phyloP scores from a whole-genome alignment of 2,329 filamentous ascomycete genomes.

The Exserohilum turcica region DNA sequence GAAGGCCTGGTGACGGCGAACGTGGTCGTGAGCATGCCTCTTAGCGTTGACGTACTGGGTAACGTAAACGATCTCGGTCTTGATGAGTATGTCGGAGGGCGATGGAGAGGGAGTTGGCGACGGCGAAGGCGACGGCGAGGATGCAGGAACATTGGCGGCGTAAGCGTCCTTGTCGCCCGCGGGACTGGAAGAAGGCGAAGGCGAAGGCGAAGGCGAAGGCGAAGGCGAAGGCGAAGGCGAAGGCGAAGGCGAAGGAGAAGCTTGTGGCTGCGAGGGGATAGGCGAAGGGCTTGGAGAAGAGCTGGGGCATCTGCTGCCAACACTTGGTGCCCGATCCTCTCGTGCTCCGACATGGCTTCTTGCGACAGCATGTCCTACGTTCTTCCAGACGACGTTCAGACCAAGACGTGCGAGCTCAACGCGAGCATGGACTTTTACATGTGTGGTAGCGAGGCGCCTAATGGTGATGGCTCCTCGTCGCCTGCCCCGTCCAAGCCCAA shows the following conservation, averaged over 20 bases:
- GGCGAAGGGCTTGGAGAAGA: constrained; percentile 5
- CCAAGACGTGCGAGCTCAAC: constrained; percentile 37
- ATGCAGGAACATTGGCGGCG: constrained; percentile 34
- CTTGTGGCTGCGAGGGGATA: constrained; percentile 1
- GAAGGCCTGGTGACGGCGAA: constrained; percentile 40
- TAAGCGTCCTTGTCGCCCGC: constrained; percentile 12
- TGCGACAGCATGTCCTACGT: constrained; percentile 43
- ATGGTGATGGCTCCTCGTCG: constrained; percentile 17
- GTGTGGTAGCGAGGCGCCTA: constrained; percentile 39
- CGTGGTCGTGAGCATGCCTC: constrained; percentile 41
- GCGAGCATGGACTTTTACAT: constrained; percentile 43
- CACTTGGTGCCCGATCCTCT: constrained; percentile 42
- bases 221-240: constrained; percentile 13
- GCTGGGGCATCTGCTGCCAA: no score
- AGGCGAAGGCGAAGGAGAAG: constrained; percentile 17
- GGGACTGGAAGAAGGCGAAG: constrained; percentile 18
- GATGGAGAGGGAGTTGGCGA: not conserved
- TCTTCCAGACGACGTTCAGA: constrained; percentile 39
- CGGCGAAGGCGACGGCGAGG: constrained; percentile 14
- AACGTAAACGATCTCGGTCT: constrained; percentile 42
- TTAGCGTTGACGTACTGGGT: constrained; percentile 43
- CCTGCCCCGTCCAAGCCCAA: constrained; percentile 2
- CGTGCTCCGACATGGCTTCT: constrained; percentile 25
- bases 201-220: constrained; percentile 6
- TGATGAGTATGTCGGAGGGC: constrained; percentile 13